A percentile compares a stretch with the other conserved stretches of the same genome.
These are phyloP conservation scores for Raffaelea ambrosiae DNA, from an alignment of 2,329 filamentous ascomycete genomes.

Conservation along the genomic window DNA sequence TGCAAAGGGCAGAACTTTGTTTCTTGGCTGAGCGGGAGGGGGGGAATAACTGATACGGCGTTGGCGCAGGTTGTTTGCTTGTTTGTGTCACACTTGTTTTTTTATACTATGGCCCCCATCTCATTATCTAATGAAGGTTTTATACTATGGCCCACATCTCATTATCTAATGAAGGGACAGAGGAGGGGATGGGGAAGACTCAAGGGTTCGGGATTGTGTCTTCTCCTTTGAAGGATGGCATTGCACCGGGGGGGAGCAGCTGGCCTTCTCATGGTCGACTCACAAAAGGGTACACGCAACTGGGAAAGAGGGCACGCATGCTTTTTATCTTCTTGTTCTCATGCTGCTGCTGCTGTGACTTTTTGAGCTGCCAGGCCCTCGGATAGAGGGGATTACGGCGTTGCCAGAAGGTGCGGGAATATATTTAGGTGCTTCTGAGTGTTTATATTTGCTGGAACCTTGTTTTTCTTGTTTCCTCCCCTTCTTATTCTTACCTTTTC, in stretches of 20 bases:
- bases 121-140: neutral
- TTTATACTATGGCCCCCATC: neutral
- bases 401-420: neutral
- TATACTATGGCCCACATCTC: neutral
- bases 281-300: no score
- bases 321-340: no score
- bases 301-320: no score
- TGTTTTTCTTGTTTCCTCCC: neutral
- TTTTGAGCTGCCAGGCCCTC: no score
- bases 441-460: neutral
- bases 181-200: no score
- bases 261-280: no score
- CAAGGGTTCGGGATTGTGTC: no score
- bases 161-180: no score
- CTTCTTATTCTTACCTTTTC: neutral
- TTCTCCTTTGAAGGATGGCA: no score
- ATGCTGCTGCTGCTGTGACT: no score
- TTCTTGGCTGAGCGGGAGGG: neutral
- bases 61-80: neutral
- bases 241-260: no score
- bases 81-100: neutral
- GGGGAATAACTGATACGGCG: neutral
- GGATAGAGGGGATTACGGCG: no score
- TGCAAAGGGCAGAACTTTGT: neutral
- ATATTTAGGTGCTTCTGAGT: neutral